Evolutionary conservation across 2,329 filamentous ascomycete genomes (phyloP).

Genomic region (Hymenoscyphus fraxineus): DNA sequence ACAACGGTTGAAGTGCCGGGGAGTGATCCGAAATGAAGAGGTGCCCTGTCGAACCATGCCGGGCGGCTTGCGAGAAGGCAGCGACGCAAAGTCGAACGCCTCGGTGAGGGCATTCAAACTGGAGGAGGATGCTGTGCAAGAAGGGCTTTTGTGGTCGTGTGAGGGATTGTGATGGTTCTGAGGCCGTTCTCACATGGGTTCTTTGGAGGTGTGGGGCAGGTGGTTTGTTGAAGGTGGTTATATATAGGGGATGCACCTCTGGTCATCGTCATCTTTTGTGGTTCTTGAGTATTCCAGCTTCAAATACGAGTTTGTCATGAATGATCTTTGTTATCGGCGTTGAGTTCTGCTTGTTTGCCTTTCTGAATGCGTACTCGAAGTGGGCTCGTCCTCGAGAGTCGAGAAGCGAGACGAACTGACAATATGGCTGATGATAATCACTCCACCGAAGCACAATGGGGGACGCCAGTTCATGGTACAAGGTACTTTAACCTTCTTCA

Average conservation of each 20-base stretch:
- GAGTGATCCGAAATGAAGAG: neutral
- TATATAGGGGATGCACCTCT: conserved; percentile 3
- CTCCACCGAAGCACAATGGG: neutral
- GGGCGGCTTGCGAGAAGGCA: neutral
- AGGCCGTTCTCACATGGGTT: neutral
- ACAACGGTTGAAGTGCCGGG: neutral
- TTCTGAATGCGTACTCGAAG: conserved; percentile 5
- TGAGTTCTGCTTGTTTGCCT: neutral
- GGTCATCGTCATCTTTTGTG: no score
- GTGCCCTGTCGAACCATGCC: neutral
- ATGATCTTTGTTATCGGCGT: neutral
- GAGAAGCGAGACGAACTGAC: neutral
- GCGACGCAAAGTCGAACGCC: neutral
- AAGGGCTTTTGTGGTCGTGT: conserved; percentile 3
- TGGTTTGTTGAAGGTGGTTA: neutral
- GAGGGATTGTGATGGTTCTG: neutral
- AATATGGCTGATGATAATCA: neutral
- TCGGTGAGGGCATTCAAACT: conserved; percentile 1
- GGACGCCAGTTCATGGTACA: neutral
- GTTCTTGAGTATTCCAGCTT: neutral
- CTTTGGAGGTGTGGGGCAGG: neutral
- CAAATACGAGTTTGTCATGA: neutral
- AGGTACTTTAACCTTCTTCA: neutral
- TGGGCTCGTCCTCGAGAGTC: neutral
- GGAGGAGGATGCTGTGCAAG: conserved; percentile 4